Evolutionary conservation across 345 rosid genomes (phyloP), one percentile per base, ranked within the genome.

Genomic region (Euphorbia peplus): DNA sequence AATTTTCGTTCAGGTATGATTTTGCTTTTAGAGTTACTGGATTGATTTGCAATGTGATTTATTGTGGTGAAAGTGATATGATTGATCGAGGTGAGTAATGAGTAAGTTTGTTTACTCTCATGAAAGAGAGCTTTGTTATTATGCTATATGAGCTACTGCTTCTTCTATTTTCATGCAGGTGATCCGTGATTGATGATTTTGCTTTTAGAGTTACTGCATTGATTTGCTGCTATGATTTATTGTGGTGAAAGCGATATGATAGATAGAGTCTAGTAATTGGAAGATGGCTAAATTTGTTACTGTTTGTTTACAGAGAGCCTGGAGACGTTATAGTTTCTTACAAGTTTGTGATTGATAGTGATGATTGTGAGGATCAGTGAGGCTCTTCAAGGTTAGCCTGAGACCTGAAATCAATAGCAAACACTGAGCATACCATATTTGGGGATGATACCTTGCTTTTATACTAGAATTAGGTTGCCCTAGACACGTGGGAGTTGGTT

Each of bases 111-210:
- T n/a, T n/a, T n/a, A n/a, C n/a, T 84, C 87, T 0, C 90, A 84
- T 52, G 93, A 89, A 72, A 83, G 98, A 75, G 91, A 89, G 90
- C 81, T 83, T 28, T 95, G 99, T 29, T 84, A 64, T 64, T 90
- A 84, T 47, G 83, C 95, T 0, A 80, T 90, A 76, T 90, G 91
- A 16, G 93, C 96, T 68, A 72, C 87, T 22, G 85, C 88, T 9
- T 83, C 99, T 44, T 85, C 91, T 6, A 50, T 85, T 60, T 79
- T 70, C 67, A 74, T 91, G 68, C 98, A 89, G 95, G 98, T 91
- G 16, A 19, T 9, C 35, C 59, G 24, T 63, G 39, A 15, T 63
- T 63, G 19, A 11, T 46, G 50, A 26, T 46, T 15, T 63, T 26
- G 67, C 28, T 47, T 37, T 8, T 25, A 42, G 15, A 41, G 8